Evolutionary conservation across 176 grass and related monocot species (phyloP).

Genomic region (Coix lacrymajobi): DNA sequence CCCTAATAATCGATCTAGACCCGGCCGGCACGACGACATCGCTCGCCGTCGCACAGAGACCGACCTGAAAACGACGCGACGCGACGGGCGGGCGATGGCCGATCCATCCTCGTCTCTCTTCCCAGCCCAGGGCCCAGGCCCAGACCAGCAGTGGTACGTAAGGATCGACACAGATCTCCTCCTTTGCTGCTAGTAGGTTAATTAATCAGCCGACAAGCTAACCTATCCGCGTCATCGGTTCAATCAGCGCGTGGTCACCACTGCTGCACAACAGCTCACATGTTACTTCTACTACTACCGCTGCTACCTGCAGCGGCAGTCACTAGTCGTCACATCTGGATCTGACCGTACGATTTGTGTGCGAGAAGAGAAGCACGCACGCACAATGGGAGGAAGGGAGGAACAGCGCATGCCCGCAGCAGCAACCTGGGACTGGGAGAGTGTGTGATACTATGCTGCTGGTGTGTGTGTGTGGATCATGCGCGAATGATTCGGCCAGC

Average conservation of each 20-base stretch:
- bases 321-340: too few relatives aligned
- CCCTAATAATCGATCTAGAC: neutral
- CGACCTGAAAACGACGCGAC: neutral
- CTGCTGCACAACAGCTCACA: neutral
- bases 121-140: too few relatives aligned
- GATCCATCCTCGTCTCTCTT: neutral
- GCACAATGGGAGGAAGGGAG: too few relatives aligned
- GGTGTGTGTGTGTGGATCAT: too few relatives aligned
- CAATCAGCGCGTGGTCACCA: neutral
- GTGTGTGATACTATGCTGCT: too few relatives aligned
- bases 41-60: neutral
- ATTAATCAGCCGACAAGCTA: constrained; percentile 17
- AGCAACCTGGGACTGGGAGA: neutral
- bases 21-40: neutral
- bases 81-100: neutral
- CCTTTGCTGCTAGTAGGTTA: too few relatives aligned
- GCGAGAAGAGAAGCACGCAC: too few relatives aligned
- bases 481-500: constrained; percentile 12
- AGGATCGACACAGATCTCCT: neutral
- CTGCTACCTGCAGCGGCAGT: too few relatives aligned
- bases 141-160: neutral
- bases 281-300: neutral
- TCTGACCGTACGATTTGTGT: too few relatives aligned
- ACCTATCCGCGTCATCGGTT: neutral
- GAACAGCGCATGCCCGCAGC: neutral